A percentile compares a stretch with the other conserved stretches of the same genome.
These are phyloP conservation scores for Pestalotiopsis sp. DNA, from an alignment of 2,329 filamentous ascomycete genomes.

Conservation along the genomic window DNA sequence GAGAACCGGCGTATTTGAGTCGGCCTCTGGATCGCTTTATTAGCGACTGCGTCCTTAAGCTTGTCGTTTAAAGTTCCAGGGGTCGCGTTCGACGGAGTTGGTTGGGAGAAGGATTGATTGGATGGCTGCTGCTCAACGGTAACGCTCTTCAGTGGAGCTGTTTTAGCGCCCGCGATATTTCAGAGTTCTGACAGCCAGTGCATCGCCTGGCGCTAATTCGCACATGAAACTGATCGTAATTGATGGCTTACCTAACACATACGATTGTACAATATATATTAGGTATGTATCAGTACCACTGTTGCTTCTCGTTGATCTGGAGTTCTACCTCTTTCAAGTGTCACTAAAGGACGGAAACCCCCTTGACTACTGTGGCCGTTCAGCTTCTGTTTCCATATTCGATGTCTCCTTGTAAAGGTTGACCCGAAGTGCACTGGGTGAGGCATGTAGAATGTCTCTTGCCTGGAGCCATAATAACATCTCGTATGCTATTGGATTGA, in stretches of 20 bases:
- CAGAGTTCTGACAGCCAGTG: conserved; percentile 1
- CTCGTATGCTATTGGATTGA: no score
- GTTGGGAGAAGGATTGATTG: conserved; percentile 6
- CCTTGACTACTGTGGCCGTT: no score
- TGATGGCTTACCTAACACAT: background rate
- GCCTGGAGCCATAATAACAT: no score
- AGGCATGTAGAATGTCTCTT: no score
- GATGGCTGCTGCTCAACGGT: background rate
- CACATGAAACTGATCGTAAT: conserved; percentile 2
- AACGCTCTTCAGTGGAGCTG: conserved; percentile 7
- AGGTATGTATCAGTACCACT: no score
- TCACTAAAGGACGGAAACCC: no score
- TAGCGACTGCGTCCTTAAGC: background rate
- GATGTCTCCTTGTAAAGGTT: no score
- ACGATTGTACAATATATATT: no score
- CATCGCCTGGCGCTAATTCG: conserved; percentile 3
- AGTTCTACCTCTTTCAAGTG: no score
- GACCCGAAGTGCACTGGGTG: no score
- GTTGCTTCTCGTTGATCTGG: no score
- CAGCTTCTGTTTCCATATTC: no score
- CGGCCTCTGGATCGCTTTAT: background rate
- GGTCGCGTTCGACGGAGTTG: background rate
- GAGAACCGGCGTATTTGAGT: background rate
- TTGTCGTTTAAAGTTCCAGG: background rate
- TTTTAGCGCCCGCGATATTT: conserved; percentile 5